A percentile compares a stretch with the other conserved stretches of the same genome.
Evolutionary conservation across 345 rosid species (phyloP).

Genomic region (Gynandropsis gynandra): DNA sequence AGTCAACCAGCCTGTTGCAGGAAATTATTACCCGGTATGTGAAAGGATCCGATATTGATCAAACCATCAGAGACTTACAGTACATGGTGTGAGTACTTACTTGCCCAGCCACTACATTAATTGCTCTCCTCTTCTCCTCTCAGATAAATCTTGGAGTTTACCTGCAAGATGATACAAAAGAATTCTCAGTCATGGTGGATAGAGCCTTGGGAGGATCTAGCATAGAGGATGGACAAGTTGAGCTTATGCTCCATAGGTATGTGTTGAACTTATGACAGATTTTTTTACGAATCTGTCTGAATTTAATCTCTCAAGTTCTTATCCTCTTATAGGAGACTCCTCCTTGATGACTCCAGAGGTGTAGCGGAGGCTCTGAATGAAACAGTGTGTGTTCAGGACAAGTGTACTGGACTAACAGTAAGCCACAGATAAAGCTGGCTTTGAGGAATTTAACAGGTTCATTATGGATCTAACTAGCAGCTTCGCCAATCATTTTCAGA

Average conservation of each 20-base stretch:
- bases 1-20: constrained; percentile 88
- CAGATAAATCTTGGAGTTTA: constrained; percentile 95
- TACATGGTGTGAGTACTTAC: constrained; percentile 18
- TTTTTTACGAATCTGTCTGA: not conserved
- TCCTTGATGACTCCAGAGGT: constrained; percentile 88
- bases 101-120: constrained; percentile 1
- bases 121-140: constrained; percentile 7
- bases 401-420: constrained; percentile 78
- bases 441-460: not conserved
- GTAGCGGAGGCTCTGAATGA: constrained; percentile 84
- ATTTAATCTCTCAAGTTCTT: constrained; percentile 21
- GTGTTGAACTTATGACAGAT: constrained; percentile 4
- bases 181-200: constrained; percentile 88
- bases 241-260: constrained; percentile 93
- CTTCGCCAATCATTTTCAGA: constrained; percentile 34
- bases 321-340: constrained; percentile 60
- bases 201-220: constrained; percentile 89
- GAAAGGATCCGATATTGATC: not conserved
- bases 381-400: constrained; percentile 58
- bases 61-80: not conserved
- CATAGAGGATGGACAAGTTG: constrained; percentile 84
- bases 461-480: constrained; percentile 15
- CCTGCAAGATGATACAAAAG: constrained; percentile 60
- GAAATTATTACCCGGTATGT: constrained; percentile 94
- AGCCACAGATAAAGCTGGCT: constrained; percentile 23